phyloP scores from a whole-genome alignment of 1,284 basidiomycete species.

The Abortiporus biennis region DNA sequence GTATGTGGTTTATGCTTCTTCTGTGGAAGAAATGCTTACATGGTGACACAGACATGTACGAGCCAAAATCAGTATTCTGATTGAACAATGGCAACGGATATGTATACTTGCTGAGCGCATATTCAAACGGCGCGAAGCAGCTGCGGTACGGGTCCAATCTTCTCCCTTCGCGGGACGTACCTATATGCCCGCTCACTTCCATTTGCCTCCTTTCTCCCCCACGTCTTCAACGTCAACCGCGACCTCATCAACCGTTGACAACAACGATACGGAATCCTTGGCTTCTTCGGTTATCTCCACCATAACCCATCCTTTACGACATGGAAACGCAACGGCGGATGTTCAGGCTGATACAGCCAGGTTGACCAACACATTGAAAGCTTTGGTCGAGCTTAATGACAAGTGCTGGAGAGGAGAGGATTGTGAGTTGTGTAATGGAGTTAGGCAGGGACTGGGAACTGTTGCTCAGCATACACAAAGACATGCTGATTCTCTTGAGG shows the following conservation, averaged over 20 bases:
- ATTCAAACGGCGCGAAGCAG: constrained; percentile 80
- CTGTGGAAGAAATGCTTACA: background rate
- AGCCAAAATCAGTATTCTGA: constrained; percentile 62
- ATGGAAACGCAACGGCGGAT: constrained; percentile 11
- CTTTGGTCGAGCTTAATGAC: constrained; percentile 73
- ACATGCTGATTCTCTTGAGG: constrained; percentile 74
- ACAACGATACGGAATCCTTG: constrained; percentile 14
- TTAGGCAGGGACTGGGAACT: constrained; percentile 65
- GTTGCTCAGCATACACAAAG: constrained; percentile 68
- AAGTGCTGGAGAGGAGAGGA: constrained; percentile 75
- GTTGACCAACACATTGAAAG: constrained; percentile 74
- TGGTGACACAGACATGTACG: constrained; percentile 51
- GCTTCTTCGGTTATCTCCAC: constrained; percentile 25
- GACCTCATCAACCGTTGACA: constrained; percentile 24
- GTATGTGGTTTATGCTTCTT: constrained; percentile 34
- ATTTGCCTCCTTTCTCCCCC: constrained; percentile 34
- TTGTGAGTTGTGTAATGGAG: constrained; percentile 77
- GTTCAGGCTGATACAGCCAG: constrained; percentile 77
- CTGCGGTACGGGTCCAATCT: constrained; percentile 74
- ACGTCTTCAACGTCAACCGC: constrained; percentile 25
- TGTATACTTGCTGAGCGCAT: constrained; percentile 80
- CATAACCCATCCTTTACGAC: constrained; percentile 8
- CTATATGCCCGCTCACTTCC: constrained; percentile 63
- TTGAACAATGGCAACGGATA: constrained; percentile 90
- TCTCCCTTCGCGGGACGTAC: constrained; percentile 45